A percentile compares a stretch with the other conserved stretches of the same genome.
These are phyloP conservation scores for Aspergillus quadrilineatus DNA, from an alignment of 2,329 filamentous ascomycete genomes.

Conservation along the genomic window DNA sequence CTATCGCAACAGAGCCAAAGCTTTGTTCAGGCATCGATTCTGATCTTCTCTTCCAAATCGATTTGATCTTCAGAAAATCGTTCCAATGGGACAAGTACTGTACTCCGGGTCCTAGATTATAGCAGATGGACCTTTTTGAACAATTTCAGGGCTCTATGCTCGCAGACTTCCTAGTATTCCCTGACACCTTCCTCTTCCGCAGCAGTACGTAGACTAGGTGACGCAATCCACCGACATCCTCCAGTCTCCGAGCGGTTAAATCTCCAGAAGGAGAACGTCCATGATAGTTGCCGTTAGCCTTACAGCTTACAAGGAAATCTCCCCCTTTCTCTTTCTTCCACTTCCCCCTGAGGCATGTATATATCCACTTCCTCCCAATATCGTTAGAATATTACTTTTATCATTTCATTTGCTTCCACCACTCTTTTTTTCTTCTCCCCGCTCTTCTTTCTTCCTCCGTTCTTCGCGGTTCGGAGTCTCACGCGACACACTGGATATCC, in stretches of 20 bases:
- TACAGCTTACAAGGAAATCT: neutral
- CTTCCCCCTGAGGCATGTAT: neutral
- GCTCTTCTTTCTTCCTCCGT: neutral
- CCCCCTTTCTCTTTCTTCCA: neutral
- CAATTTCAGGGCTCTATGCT: neutral
- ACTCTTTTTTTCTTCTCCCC: neutral
- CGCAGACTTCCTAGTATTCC: neutral
- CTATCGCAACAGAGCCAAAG: neutral
- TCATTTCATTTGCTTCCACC: neutral
- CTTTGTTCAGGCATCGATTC: neutral
- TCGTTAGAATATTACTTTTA: neutral
- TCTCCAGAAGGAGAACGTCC: conserved; percentile 2
- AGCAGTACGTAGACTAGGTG: conserved; percentile 1
- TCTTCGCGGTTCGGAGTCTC: neutral
- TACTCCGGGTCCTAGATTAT: neutral
- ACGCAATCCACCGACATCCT: conserved; percentile 8
- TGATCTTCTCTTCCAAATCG: neutral
- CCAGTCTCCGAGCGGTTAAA: neutral
- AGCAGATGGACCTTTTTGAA: neutral
- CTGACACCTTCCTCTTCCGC: neutral
- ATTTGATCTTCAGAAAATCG: neutral
- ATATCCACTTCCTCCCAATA: conserved; percentile 1
- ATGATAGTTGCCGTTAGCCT: conserved; percentile 1
- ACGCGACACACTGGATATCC: conserved; percentile 12
- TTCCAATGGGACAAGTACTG: neutral